phyloP scores from a whole-genome alignment of 306 rosid genomes.

The Quercus alba region DNA sequence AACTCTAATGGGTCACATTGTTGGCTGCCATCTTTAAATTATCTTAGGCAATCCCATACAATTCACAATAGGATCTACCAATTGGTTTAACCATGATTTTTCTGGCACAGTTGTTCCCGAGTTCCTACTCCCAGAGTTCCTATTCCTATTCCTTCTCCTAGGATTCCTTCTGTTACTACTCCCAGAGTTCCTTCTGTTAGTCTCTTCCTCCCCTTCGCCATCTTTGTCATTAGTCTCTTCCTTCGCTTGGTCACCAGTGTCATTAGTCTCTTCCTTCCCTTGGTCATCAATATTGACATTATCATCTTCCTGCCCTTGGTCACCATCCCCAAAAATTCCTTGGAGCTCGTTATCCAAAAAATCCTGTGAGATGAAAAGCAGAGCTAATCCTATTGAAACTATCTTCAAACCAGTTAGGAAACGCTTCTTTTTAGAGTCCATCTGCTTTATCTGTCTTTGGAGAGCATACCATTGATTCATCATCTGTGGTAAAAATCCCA shows the following conservation, averaged over 20 bases:
- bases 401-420: constrained; percentile 50
- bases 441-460: constrained; percentile 50
- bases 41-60: no score
- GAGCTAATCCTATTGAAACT: constrained; percentile 58
- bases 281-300: not conserved
- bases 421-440: constrained; percentile 60
- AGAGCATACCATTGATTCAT: constrained; percentile 75
- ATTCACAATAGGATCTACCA: no score
- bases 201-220: no score
- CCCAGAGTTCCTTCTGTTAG: no score
- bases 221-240: no score
- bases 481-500: constrained; percentile 52
- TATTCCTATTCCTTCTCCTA: not conserved
- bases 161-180: no score
- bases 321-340: constrained; percentile 13
- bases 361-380: constrained; percentile 53
- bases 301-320: constrained; percentile 9
- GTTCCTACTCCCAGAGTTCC: not conserved
- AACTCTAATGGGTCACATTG: no score
- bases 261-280: no score
- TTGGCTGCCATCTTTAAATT: no score
- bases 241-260: no score
- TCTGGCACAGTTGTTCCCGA: not conserved
- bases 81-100: no score
- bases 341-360: constrained; percentile 54